phyloP scores from a whole-genome alignment of 495 filamentous ascomycete genomes.

The Aspergillus baeticus region DNA sequence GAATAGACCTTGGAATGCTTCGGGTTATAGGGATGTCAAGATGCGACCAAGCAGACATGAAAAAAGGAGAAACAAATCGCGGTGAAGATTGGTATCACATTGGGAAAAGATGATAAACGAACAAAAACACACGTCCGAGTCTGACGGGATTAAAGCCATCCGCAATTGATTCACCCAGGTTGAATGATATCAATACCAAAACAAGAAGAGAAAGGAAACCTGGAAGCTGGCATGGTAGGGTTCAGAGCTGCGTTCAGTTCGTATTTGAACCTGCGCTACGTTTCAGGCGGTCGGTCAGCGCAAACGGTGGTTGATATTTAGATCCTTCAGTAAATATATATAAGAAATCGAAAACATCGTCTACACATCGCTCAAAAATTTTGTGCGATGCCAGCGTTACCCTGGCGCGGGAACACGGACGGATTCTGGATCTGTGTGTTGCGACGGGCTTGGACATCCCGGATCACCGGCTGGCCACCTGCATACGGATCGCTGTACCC shows the following conservation, averaged over 20 bases:
- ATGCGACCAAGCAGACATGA: not conserved
- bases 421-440: conserved; percentile 95
- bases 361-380: conserved; percentile 68
- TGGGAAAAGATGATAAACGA: not conserved
- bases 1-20: not conserved
- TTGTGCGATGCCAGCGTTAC: conserved; percentile 93
- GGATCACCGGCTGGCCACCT: conserved; percentile 74
- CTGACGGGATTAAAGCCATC: too few species aligned
- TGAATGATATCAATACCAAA: conserved; percentile 1
- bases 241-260: not conserved
- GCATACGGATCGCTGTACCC: conserved; percentile 57
- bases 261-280: not conserved
- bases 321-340: conserved; percentile 2
- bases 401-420: conserved; percentile 79
- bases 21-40: not conserved
- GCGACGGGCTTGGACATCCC: conserved; percentile 86
- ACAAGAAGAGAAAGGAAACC: not conserved
- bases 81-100: conserved; percentile 4
- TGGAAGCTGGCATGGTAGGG: not conserved
- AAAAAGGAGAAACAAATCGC: not conserved
- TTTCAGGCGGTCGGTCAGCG: not conserved
- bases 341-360: not conserved
- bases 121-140: too few species aligned
- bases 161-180: not conserved
- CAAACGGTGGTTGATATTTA: not conserved